Conservation (phyloP, 805 yeast genomes). For the Kodamaea nitidulidarum region DNA sequence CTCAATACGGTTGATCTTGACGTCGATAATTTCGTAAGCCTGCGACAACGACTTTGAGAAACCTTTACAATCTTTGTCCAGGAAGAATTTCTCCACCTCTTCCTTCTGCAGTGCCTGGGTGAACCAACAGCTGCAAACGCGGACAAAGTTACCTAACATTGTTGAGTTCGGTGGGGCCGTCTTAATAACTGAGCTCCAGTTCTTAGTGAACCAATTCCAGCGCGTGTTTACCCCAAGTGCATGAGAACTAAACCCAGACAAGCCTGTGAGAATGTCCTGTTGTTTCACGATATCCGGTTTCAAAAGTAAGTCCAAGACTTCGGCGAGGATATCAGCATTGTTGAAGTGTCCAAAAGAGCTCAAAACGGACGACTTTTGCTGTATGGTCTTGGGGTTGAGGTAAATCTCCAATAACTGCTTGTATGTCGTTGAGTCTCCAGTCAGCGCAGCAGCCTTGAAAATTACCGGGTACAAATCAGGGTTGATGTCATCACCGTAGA, state of each 20-base stretch:
- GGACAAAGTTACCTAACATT: slow-evolving; percentile 74
- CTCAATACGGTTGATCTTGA: slow-evolving; percentile 54
- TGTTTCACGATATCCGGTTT: slow-evolving; percentile 53
- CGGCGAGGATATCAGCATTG: slow-evolving; percentile 47
- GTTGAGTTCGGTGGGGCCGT: slow-evolving; percentile 77
- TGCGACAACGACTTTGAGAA: slow-evolving; percentile 62
- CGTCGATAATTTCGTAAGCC: slow-evolving; percentile 52
- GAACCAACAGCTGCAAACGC: slow-evolving; percentile 56
- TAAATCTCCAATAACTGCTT: slow-evolving; percentile 60
- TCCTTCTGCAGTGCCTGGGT: slow-evolving; percentile 51
- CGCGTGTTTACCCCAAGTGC: slow-evolving; percentile 61
- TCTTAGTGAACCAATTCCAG: slow-evolving; percentile 67
- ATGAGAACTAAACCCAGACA: slow-evolving; percentile 66
- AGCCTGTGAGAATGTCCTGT: slow-evolving; percentile 75
- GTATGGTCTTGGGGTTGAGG: slow-evolving; percentile 55
- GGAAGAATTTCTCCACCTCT: slow-evolving; percentile 49
- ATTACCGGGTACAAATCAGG: slow-evolving; percentile 69
- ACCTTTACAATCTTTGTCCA: slow-evolving; percentile 53
- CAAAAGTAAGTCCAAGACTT: slow-evolving; percentile 53
- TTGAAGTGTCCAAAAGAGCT: slow-evolving; percentile 63
- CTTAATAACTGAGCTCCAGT: slow-evolving; percentile 68
- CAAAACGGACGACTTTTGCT: slow-evolving; percentile 68
- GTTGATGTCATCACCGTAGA: slow-evolving; percentile 55
- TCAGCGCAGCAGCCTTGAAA: slow-evolving; percentile 61
- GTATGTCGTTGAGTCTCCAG: slow-evolving; percentile 60